Base-by-base conservation (phyloP, 2,329 filamentous ascomycete genomes). In the Scopulariopsis brevicaulis region DNA sequence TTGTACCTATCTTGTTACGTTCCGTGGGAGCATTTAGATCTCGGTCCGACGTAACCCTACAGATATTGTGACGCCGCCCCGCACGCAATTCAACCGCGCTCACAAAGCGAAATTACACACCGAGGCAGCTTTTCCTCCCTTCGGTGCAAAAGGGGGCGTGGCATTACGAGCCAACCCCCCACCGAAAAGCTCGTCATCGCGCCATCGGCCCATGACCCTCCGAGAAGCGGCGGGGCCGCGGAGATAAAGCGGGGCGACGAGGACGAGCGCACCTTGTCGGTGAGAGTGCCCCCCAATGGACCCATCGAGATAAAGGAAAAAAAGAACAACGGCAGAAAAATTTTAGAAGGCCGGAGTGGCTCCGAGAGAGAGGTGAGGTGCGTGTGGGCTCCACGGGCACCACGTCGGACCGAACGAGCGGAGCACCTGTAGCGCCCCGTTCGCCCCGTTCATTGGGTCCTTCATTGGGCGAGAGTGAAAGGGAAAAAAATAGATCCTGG, bases 141-240 rank as follows among this genome's bases (percentile, higher is more conserved):
- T 32, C 28, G 28, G 28, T 32, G 28, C 28, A 65, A 55, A 58
- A 46, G 58, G 60, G 61, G 58, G 59, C 62, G 59, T 57, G 55
- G 46, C 18, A 6, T 50, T 22, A 24, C 11, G 22, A 48, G 20
- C 22, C 46, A 6, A 20, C 40, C 40, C 40, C 40, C 15, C 40
- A 46, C 15, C 14, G 12, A 24, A 50, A 50, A 50, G 46, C 46
- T 50, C 46, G 46, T 50, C 46, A 50, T 48, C 18, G 43, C 43
- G n/a, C 43, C n/a, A 48, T 50, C 46, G 46, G 46, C n/a, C 46
- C 18, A 50, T 20, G 20, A 24, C 20, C 1, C 14, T 46, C 40
- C 46, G 46, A 50, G 46, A 50, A 20, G 4, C n/a, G 24, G 46
- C 12, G 20, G 20, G 22, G 4, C 46, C 20, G 12, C 20, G 46